Evolutionary conservation across 371 early-diverging fungal species (phyloP).

Genomic region (Parasitella parasitica): DNA sequence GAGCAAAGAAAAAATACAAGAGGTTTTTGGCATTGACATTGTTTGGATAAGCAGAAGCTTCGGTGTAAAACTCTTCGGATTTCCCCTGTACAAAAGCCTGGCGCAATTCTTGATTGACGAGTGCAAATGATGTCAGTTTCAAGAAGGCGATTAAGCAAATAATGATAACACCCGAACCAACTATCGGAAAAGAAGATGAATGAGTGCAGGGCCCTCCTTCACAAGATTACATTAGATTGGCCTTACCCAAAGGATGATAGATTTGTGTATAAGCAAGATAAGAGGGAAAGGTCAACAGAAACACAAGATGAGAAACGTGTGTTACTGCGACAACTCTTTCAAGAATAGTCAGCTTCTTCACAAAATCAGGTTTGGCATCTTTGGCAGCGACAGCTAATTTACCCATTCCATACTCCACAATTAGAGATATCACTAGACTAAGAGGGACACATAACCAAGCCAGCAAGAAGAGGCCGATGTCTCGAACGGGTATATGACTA

Average conservation of each 20-base stretch:
- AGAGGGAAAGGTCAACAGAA: slow-evolving; percentile 62
- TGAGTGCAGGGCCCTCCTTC: background rate
- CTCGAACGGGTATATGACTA: slow-evolving; percentile 50
- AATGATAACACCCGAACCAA: slow-evolving; percentile 63
- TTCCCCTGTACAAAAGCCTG: slow-evolving; percentile 38
- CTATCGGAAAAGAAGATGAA: slow-evolving; percentile 14
- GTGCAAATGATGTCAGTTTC: slow-evolving; percentile 79
- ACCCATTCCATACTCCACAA: slow-evolving; percentile 56
- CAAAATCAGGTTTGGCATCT: slow-evolving; percentile 38
- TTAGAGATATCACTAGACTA: slow-evolving; percentile 51
- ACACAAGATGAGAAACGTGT: slow-evolving; percentile 59
- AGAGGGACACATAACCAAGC: slow-evolving; percentile 55
- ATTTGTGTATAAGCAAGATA: slow-evolving; percentile 70
- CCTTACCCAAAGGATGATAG: slow-evolving; percentile 67
- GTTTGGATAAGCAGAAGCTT: slow-evolving; percentile 68
- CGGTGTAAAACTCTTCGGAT: slow-evolving; percentile 42
- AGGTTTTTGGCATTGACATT: slow-evolving; percentile 73
- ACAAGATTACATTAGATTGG: too few relatives aligned
- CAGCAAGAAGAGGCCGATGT: slow-evolving; percentile 54
- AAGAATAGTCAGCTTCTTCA: slow-evolving; percentile 30
- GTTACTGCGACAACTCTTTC: slow-evolving; percentile 36
- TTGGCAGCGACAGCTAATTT: slow-evolving; percentile 31
- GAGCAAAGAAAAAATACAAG: slow-evolving; percentile 78
- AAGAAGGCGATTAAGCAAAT: slow-evolving; percentile 67
- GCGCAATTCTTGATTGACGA: slow-evolving; percentile 71